Conservation (phyloP, 331 rosid genomes). For the Dryas integrifolia region DNA sequence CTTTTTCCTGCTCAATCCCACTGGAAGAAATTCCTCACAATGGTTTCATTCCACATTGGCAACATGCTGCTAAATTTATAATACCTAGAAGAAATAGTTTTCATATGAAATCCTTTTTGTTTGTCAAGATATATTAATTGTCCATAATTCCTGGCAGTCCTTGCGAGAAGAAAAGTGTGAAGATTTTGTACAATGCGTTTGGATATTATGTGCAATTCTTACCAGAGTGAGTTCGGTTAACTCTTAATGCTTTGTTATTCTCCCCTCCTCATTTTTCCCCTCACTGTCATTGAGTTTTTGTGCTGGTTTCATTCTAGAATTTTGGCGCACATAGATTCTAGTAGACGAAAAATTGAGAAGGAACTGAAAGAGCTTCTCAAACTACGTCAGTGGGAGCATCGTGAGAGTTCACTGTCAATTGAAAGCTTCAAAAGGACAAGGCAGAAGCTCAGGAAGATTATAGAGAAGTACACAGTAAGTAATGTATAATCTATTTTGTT, state of each 20-base stretch:
- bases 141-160: conserved; percentile 44
- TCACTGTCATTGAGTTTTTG: conserved; percentile 1
- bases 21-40: not conserved
- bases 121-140: not conserved
- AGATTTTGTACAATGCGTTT: conserved; percentile 63
- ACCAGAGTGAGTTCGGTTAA: conserved; percentile 61
- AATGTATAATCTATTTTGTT: not conserved
- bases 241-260: not conserved
- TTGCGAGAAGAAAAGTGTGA: conserved; percentile 35
- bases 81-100: not conserved
- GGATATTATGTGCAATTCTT: conserved; percentile 87
- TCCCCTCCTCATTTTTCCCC: conserved; percentile 10
- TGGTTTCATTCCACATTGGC: not conserved
- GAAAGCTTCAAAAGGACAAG: conserved; percentile 61
- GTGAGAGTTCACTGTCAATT: conserved; percentile 52
- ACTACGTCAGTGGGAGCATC: conserved; percentile 68
- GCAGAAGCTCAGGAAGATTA: conserved; percentile 75
- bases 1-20: not conserved
- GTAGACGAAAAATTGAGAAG: conserved; percentile 47
- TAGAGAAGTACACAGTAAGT: conserved; percentile 79
- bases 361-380: conserved; percentile 62
- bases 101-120: not conserved
- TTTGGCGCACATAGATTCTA: conserved; percentile 50
- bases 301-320: conserved; percentile 42
- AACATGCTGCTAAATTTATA: not conserved